phyloP scores from a whole-genome alignment of 805 yeast genomes.

The Hanseniaspora lachancei region DNA sequence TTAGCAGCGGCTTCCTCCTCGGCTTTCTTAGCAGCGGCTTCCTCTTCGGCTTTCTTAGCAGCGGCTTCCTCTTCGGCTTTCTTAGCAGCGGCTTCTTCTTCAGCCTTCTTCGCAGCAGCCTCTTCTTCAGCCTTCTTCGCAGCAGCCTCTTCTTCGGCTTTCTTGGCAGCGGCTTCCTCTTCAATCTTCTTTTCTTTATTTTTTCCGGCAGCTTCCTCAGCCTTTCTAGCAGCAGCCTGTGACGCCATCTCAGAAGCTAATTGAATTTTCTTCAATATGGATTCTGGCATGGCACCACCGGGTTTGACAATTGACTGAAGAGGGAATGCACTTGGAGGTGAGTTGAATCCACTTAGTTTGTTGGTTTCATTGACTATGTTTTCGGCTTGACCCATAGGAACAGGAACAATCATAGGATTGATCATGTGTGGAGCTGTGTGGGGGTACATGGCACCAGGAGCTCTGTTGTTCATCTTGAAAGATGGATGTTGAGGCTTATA shows the following conservation, averaged over 20 bases:
- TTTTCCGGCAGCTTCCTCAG: constrained; percentile 3
- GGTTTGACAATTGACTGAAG: constrained; percentile 7
- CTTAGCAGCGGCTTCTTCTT: constrained; percentile 1
- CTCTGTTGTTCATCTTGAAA: background rate
- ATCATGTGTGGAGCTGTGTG: background rate
- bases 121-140: constrained; percentile 14
- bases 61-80: too few relatives aligned
- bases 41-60: too few relatives aligned
- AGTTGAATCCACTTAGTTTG: background rate
- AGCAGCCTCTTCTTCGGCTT: constrained; percentile 14
- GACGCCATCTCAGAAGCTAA: background rate
- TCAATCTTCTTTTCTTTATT: background rate
- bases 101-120: constrained; percentile 3
- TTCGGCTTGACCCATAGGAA: constrained; percentile 24
- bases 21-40: constrained; percentile 14
- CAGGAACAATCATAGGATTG: constrained; percentile 21
- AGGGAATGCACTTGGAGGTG: constrained; percentile 8
- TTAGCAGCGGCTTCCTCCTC: background rate
- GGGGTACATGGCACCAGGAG: background rate
- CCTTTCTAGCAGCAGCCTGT: constrained; percentile 14
- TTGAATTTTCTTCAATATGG: background rate
- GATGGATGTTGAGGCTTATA: background rate
- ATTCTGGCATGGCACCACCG: background rate
- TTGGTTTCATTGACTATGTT: constrained; percentile 21
- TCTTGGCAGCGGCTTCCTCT: constrained; percentile 12